Base-by-base conservation (phyloP, 306 rosid genomes). In the Morella rubra region DNA sequence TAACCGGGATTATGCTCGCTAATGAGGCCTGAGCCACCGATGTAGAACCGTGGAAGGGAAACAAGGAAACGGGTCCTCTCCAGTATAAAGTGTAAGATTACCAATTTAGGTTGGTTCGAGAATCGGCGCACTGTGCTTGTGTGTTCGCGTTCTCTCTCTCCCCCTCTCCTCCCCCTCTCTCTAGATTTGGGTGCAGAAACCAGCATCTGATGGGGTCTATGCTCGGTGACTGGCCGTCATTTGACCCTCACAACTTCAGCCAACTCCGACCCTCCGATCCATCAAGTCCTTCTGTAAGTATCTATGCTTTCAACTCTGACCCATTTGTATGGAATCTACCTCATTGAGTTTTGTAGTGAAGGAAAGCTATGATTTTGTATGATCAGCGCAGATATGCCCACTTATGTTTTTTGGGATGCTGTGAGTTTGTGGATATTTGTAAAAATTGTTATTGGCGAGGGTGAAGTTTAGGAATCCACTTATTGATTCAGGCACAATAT, bases 241-340 rank as follows among this genome's bases (percentile, higher is more conserved):
- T 83, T 49, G 90, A 94, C 85, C 96, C 98, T 68, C 92, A 94
- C 84, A 94, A 94, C 87, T 94, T 94, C 90, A 94, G 93, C 85
- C 96, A 90, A 81, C 87, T 92, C 76, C 93, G 96, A 44, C 93
- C 96, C 54, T 86, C 93, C 22, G 97, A 94, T 94, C 92, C 96
- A 76, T 87, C 95, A 13, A 86, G 54, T 56, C 93, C 96, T 80
- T 89, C 96, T 73, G 98, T 94, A 73, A 91, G 97, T 82, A 62
- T 64, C 62, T 86, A 75, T 42, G 12, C 71, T 32, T 81, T 42
- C 24, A 37, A 27, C 54, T 72, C 15, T 8, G 50, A 44, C 79
- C 74, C 75, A 37, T 80, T 62, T 50, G 16, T 65, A 40, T 62
- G 22, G 11, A 32, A 10, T 73, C n/a, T 68, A 72, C 76, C 71